A percentile compares a stretch with the other conserved stretches of the same genome.
phyloP scores from a whole-genome alignment of 805 yeast species.

The Sungouiozyma ichnusensis region DNA sequence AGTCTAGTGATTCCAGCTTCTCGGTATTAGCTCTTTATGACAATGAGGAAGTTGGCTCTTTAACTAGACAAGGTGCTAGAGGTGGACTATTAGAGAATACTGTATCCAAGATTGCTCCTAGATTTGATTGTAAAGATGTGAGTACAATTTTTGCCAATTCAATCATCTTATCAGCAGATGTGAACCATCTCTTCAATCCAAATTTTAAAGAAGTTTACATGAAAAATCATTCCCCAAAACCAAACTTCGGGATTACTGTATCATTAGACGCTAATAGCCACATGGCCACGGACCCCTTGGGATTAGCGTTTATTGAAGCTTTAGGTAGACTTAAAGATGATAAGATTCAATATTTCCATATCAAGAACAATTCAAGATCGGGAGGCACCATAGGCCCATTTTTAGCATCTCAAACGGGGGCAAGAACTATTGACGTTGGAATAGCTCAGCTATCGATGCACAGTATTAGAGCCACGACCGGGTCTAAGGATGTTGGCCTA shows the following conservation, averaged over 20 bases:
- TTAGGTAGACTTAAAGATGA: slow-evolving; percentile 58
- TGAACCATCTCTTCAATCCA: slow-evolving; percentile 73
- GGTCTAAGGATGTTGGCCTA: slow-evolving; percentile 65
- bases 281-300: slow-evolving; percentile 73
- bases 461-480: slow-evolving; percentile 71
- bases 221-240: slow-evolving; percentile 70
- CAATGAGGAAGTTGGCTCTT: slow-evolving; percentile 78
- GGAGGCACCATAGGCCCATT: slow-evolving; percentile 87
- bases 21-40: slow-evolving; percentile 59
- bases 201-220: slow-evolving; percentile 59
- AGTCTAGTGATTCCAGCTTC: slow-evolving; percentile 33
- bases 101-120: slow-evolving; percentile 41
- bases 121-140: slow-evolving; percentile 12
- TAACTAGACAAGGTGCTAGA: slow-evolving; percentile 70
- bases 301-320: slow-evolving; percentile 59
- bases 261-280: slow-evolving; percentile 71
- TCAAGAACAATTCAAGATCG: slow-evolving; percentile 72
- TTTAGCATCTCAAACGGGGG: slow-evolving; percentile 53
- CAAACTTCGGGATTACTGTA: slow-evolving; percentile 65
- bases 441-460: slow-evolving; percentile 83
- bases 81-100: slow-evolving; percentile 63
- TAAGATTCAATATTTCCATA: slow-evolving; percentile 69
- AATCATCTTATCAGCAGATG: slow-evolving; percentile 74
- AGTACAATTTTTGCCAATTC: slow-evolving; percentile 57
- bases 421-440: slow-evolving; percentile 71